These are phyloP conservation scores for Phaseolus coccineus DNA, from an alignment of 331 rosid genomes.

Conservation along the genomic window DNA sequence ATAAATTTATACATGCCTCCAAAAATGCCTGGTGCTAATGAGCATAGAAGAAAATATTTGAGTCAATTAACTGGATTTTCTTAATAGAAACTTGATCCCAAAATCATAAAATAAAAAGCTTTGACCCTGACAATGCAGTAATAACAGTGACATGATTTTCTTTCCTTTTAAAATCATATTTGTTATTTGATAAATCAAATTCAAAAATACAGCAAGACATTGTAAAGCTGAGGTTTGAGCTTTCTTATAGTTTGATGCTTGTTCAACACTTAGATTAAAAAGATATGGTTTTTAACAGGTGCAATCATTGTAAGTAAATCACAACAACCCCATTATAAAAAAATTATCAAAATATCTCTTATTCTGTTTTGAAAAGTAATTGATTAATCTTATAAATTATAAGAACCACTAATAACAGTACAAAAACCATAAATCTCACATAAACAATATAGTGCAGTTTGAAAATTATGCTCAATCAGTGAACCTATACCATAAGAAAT, in stretches of 20 bases:
- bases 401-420: conserved; percentile 18
- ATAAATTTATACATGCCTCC: background rate
- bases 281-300: conserved; percentile 7
- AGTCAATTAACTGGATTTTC: conserved; percentile 28
- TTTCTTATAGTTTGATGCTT: background rate
- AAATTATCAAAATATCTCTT: background rate
- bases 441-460: conserved; percentile 5
- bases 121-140: conserved; percentile 21
- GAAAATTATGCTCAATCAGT: conserved; percentile 15
- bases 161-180: background rate
- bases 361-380: background rate
- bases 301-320: conserved; percentile 6
- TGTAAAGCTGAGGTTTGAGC: background rate
- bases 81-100: background rate
- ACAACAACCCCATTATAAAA: conserved; percentile 8
- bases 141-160: conserved; percentile 12
- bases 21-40: background rate
- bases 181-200: background rate
- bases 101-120: background rate
- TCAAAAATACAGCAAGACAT: background rate
- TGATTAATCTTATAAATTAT: background rate
- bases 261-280: background rate
- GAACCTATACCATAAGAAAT: conserved; percentile 26
- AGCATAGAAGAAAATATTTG: background rate
- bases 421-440: conserved; percentile 11